Evolutionary conservation across 805 yeast species (phyloP).

Genomic region (Sugiyamaella smithiae): DNA sequence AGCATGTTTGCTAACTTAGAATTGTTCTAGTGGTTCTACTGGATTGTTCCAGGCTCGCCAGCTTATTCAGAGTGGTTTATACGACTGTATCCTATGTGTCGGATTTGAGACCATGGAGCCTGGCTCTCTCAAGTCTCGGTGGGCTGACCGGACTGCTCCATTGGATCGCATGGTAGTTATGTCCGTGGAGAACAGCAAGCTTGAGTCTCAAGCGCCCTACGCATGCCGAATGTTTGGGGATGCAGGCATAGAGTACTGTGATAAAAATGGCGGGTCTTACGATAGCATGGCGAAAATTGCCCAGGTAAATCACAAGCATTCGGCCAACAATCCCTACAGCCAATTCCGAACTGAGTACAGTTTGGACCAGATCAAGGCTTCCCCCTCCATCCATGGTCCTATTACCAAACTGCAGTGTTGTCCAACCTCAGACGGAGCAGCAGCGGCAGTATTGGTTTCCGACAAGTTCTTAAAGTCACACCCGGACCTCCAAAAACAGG

Average conservation of each 20-base stretch:
- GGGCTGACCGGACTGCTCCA: conserved; percentile 25
- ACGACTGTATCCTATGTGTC: conserved; percentile 27
- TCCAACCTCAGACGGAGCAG: conserved; percentile 31
- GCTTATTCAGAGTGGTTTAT: conserved; percentile 23
- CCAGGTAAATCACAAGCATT: conserved; percentile 26
- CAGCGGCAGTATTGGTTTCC: conserved; percentile 26
- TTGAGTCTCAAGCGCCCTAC: conserved; percentile 19
- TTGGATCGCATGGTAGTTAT: conserved; percentile 19
- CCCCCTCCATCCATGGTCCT: conserved; percentile 23
- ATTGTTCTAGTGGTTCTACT: conserved; percentile 28
- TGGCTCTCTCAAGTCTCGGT: conserved; percentile 25
- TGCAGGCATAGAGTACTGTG: conserved; percentile 25
- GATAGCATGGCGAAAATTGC: conserved; percentile 26
- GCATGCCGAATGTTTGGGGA: conserved; percentile 28
- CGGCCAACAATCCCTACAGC: conserved; percentile 28
- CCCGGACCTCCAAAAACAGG: conserved; percentile 25
- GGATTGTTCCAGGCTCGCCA: conserved; percentile 24
- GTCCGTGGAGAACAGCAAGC: conserved; percentile 21
- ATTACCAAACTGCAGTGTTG: conserved; percentile 29
- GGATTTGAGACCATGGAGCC: conserved; percentile 30
- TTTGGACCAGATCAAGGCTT: conserved; percentile 26
- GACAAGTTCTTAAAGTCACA: conserved; percentile 25
- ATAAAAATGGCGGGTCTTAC: conserved; percentile 21
- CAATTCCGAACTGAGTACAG: conserved; percentile 28
- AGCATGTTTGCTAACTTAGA: conserved; percentile 4